phyloP scores from a whole-genome alignment of 257 asterid genomes.

The Agastache rugosa region DNA sequence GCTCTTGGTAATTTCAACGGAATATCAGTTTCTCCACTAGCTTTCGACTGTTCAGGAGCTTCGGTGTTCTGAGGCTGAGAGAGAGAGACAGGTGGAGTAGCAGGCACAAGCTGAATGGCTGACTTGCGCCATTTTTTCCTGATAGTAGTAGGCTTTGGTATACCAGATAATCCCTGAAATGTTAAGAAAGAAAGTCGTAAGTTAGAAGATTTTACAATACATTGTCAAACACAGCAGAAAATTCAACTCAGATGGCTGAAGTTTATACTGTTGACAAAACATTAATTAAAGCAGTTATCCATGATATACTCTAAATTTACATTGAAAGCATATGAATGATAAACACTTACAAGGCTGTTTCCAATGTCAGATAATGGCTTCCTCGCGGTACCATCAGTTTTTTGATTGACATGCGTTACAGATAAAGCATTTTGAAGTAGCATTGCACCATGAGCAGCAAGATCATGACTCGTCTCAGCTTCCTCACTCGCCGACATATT shows the following conservation, averaged over 20 bases:
- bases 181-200: not conserved
- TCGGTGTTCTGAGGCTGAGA: conserved; percentile 45
- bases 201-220: not conserved
- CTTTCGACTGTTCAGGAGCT: conserved; percentile 51
- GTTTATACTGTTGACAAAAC: not conserved
- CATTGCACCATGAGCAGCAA: conserved; percentile 85
- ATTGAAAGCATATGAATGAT: not conserved
- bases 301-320: not conserved
- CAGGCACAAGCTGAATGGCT: conserved; percentile 81
- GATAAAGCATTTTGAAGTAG: conserved; percentile 85
- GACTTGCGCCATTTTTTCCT: conserved; percentile 87
- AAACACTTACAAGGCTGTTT: conserved; percentile 65
- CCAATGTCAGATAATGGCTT: conserved; percentile 94
- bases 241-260: not conserved
- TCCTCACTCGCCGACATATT: conserved; percentile 47
- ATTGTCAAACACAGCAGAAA: not conserved
- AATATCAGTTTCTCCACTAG: conserved; percentile 47
- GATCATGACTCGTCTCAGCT: conserved; percentile 46
- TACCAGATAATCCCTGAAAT: conserved; percentile 63
- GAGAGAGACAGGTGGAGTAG: conserved; percentile 51
- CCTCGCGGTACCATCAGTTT: conserved; percentile 51
- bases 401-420: conserved; percentile 53
- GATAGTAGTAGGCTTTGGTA: conserved; percentile 58
- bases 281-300: too few relatives aligned
- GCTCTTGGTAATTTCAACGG: conserved; percentile 79